Percentiles rank a stretch among this genome's conserved stretches.
phyloP scores from a whole-genome alignment of 75 land plant genomes.

The Ceratopteris richardii region DNA sequence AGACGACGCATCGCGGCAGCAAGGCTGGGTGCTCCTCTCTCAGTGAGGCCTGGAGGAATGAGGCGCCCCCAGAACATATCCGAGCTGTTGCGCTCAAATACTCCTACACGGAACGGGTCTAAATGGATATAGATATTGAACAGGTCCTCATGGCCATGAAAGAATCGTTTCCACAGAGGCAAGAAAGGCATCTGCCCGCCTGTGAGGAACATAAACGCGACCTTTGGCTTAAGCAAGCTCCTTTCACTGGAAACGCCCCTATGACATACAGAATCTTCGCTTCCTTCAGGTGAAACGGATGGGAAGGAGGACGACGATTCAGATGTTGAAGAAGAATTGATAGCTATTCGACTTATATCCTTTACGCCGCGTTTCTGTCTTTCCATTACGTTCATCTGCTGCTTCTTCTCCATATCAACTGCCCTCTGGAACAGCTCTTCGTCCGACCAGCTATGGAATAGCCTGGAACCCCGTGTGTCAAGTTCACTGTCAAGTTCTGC shows the following conservation, averaged over 20 bases:
- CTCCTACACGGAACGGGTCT: slow-evolving; percentile 15
- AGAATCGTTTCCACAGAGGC: slow-evolving; percentile 69
- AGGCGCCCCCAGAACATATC: slow-evolving; percentile 32
- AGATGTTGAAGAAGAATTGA: too few relatives aligned
- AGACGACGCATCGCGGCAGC: slow-evolving; percentile 46
- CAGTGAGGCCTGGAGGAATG: slow-evolving; percentile 39
- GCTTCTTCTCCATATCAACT: background rate
- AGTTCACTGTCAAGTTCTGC: background rate
- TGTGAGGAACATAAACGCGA: slow-evolving; percentile 66
- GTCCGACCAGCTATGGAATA: slow-evolving; percentile 12
- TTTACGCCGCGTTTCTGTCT: too few relatives aligned
- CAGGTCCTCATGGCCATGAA: slow-evolving; percentile 44
- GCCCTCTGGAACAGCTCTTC: slow-evolving; percentile 5
- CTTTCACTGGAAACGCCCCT: too few relatives aligned
- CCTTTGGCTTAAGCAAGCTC: slow-evolving; percentile 23
- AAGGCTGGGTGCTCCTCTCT: slow-evolving; percentile 41
- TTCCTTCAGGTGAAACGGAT: too few relatives aligned
- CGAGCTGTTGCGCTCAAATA: background rate
- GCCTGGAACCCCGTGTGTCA: background rate
- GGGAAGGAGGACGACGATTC: too few relatives aligned
- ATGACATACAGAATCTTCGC: too few relatives aligned
- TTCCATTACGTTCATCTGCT: background rate
- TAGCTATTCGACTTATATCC: too few relatives aligned
- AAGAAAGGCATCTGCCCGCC: slow-evolving; percentile 44
- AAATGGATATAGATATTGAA: slow-evolving; percentile 65